Conservation (phyloP, 257 asterid species). For the Coffea eugenioides region DNA sequence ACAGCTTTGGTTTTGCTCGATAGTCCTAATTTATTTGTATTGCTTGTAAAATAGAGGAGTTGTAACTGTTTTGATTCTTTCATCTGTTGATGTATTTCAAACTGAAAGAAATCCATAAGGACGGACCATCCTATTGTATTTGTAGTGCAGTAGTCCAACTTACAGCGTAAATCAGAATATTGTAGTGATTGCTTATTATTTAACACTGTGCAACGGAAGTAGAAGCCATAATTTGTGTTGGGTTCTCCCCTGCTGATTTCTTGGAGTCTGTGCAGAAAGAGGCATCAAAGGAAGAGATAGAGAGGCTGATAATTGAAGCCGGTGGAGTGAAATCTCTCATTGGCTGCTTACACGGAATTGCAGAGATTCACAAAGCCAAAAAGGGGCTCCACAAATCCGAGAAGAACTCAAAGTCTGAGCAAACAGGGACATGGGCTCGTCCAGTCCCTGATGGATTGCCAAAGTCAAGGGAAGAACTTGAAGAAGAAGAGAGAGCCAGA, state of each 20-base stretch:
- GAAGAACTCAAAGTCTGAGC: slow-evolving; percentile 15
- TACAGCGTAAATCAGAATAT: neutral
- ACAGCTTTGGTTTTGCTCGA: neutral
- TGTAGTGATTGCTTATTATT: neutral
- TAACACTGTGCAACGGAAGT: neutral
- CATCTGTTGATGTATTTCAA: neutral
- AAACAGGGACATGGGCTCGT: slow-evolving; percentile 21
- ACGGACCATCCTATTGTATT: neutral
- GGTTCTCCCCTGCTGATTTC: neutral
- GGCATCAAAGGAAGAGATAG: slow-evolving; percentile 74
- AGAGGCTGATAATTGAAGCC: slow-evolving; percentile 65
- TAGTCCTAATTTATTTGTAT: neutral
- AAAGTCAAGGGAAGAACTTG: slow-evolving; percentile 64
- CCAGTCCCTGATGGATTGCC: slow-evolving; percentile 94
- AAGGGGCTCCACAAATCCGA: slow-evolving; percentile 29
- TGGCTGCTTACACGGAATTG: slow-evolving; percentile 60
- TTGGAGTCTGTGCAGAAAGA: slow-evolving; percentile 47
- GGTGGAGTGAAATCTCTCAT: slow-evolving; percentile 87
- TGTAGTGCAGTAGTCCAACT: neutral
- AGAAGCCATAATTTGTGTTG: neutral
- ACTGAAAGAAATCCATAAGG: neutral
- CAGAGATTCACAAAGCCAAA: slow-evolving; percentile 55
- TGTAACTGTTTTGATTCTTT: neutral
- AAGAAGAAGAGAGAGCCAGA: slow-evolving; percentile 70
- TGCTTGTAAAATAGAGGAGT: neutral